These are phyloP conservation scores for Ocimum tenuiflorum DNA, from an alignment of 257 asterid species.

Conservation along the genomic window DNA sequence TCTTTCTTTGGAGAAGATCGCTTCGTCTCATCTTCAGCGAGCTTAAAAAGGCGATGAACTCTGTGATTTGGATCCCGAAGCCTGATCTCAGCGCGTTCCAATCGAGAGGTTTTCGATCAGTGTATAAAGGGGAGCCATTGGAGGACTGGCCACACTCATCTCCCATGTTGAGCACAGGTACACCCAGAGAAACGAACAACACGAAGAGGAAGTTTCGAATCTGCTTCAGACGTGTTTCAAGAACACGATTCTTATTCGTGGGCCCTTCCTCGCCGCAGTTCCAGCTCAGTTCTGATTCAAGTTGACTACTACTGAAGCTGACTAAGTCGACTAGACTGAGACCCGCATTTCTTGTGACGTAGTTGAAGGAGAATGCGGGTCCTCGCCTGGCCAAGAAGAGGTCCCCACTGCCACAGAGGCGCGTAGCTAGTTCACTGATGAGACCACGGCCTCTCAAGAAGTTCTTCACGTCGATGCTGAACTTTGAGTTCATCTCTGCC, in stretches of 20 bases:
- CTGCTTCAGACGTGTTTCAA: conserved; percentile 69
- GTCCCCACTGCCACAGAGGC: conserved; percentile 91
- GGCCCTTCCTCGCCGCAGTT: conserved; percentile 93
- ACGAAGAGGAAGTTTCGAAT: conserved; percentile 71
- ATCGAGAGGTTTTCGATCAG: conserved; percentile 45
- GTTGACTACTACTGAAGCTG: conserved; percentile 52
- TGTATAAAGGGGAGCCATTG: conserved; percentile 45
- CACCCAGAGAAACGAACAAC: conserved; percentile 68
- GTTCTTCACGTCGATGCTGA: conserved; percentile 58
- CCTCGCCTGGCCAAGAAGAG: conserved; percentile 69
- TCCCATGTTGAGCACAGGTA: conserved; percentile 95
- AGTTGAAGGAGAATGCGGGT: conserved; percentile 81
- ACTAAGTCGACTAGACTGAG: conserved; percentile 81
- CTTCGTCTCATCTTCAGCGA: conserved; percentile 48
- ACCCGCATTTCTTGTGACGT: conserved; percentile 58
- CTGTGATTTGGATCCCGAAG: conserved; percentile 49
- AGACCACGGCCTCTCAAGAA: conserved; percentile 70
- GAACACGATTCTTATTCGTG: conserved; percentile 45
- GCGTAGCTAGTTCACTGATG: conserved; percentile 68
- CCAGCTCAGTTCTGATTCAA: conserved; percentile 66
- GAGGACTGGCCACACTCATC: conserved; percentile 86
- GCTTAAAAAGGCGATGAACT: conserved; percentile 69
- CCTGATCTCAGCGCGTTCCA: conserved; percentile 61
- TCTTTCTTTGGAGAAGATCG: conserved; percentile 63
- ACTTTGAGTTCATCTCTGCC: conserved; percentile 76